Conservation (phyloP, 768 basidiomycete species). For the Mycena chlorophos region DNA sequence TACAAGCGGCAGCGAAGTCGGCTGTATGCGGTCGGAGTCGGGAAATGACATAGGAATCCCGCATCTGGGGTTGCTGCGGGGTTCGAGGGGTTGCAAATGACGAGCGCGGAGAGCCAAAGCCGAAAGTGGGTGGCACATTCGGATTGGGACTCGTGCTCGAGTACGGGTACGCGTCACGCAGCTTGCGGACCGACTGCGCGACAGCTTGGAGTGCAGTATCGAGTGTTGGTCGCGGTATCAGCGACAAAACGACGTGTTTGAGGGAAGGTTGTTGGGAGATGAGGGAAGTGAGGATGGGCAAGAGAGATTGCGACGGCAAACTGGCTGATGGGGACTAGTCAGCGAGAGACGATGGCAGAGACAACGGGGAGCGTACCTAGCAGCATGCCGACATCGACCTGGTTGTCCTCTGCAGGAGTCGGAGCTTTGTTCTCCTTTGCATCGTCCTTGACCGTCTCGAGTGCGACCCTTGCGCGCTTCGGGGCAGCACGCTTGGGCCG, state of each 20-base stretch:
- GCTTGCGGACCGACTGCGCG: slow-evolving; percentile 64
- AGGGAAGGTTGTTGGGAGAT: slow-evolving; percentile 67
- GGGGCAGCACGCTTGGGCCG: slow-evolving; percentile 67
- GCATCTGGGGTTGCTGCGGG: slow-evolving; percentile 49
- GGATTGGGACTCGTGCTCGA: too few species aligned
- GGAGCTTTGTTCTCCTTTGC: slow-evolving; percentile 52
- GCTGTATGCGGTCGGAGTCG: slow-evolving; percentile 72
- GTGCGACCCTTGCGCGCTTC: slow-evolving; percentile 59
- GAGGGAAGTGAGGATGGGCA: slow-evolving; percentile 71
- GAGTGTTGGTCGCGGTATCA: slow-evolving; percentile 84
- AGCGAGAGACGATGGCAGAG: slow-evolving; percentile 3
- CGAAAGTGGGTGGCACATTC: slow-evolving; percentile 31
- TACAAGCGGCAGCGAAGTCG: slow-evolving; percentile 75
- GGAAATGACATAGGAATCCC: slow-evolving; percentile 76
- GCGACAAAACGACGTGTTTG: slow-evolving; percentile 67
- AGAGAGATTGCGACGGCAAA: slow-evolving; percentile 72
- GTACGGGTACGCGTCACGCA: slow-evolving; percentile 83
- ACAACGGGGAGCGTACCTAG: slow-evolving; percentile 54
- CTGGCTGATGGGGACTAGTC: slow-evolving; percentile 53
- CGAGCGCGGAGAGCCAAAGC: slow-evolving; percentile 35
- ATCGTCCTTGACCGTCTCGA: slow-evolving; percentile 40
- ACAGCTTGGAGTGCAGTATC: slow-evolving; percentile 72
- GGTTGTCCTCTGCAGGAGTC: slow-evolving; percentile 46
- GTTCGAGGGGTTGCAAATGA: slow-evolving; percentile 23
- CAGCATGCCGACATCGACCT: slow-evolving; percentile 77